Evolutionary conservation across 148 eudicot genomes (phyloP), one percentile per base, ranked within the genome.

Genomic region (Vaccinium macrocarpon): DNA sequence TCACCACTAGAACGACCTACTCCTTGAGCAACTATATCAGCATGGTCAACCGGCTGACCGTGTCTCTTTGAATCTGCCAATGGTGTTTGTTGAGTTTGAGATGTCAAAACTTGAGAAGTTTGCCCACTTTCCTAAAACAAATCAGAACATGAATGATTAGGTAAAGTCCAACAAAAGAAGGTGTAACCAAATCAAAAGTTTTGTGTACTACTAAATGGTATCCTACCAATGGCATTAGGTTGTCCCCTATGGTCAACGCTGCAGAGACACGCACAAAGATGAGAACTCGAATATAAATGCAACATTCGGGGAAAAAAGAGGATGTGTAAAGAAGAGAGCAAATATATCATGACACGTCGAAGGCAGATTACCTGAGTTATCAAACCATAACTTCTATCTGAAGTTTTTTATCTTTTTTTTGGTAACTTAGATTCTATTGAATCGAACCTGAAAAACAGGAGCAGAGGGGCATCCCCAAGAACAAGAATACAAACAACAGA

Each of bases 61-160:
- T 23, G 3, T 78, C 35, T 16, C 15, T 53, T 50, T 78, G 80
- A 5, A 21, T 13, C 38, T 78, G 80, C 15, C 11, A 52, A 78
- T 51, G 61, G 51, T 51, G 53, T 78, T 78, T 78, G 61, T 52
- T 51, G 59, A 78, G 80, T 35, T 51, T 52, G 61, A 78, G 21
- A 51, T 52, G 38, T 52, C 38, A 52, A 78, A 19, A 38, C 61
- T 78, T 78, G 80, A 52, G 48, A 79, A 56, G 27, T 56, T 53
- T 79, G 64, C 27, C 8, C 68, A 16, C 66, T 29, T 52, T 14
- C 10, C 80, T 78, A 15, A 21, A 51, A 78, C 61, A 78, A 50
- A 23, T 23, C 38, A 78, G 18, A 56, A 8, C 29, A 55, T 29
- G 15, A 62, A 27, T 78, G 18, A 21, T 56, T 55, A 79, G 64